These are phyloP conservation scores for Rhodotorula mucilaginosa DNA, from an alignment of 1,284 basidiomycete genomes.

Conservation along the genomic window DNA sequence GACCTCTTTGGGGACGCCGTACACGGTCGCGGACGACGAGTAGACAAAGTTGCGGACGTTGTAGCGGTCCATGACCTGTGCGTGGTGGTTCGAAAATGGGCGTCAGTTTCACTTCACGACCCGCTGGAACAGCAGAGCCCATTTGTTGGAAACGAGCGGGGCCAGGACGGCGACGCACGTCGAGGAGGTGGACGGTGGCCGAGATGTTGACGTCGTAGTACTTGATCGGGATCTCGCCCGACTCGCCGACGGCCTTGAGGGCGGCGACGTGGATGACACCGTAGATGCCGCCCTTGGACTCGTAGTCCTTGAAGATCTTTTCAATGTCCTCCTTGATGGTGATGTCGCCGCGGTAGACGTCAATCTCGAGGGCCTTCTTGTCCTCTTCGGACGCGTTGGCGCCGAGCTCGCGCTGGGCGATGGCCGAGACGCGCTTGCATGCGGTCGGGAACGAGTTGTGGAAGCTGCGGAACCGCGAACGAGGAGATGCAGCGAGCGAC, in stretches of 20 bases:
- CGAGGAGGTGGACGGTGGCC: constrained; percentile 74
- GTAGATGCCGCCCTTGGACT: constrained; percentile 87
- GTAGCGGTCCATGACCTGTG: constrained; percentile 77
- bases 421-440: constrained; percentile 50
- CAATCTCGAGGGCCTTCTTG: constrained; percentile 58
- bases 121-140: too few relatives aligned
- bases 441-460: constrained; percentile 53
- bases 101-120: too few relatives aligned
- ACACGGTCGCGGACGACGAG: constrained; percentile 98
- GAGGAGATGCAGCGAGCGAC: background rate
- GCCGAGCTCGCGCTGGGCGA: constrained; percentile 51
- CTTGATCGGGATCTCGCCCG: constrained; percentile 85
- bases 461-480: constrained; percentile 42
- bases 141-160: too few relatives aligned
- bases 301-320: constrained; percentile 60
- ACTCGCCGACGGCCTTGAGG: constrained; percentile 97
- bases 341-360: constrained; percentile 69
- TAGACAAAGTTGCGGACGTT: constrained; percentile 86
- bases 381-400: constrained; percentile 48
- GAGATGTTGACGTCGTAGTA: constrained; percentile 91
- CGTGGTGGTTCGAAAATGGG: too few relatives aligned
- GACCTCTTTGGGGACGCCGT: constrained; percentile 86
- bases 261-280: constrained; percentile 96
- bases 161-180: constrained; percentile 46
- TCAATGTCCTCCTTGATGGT: constrained; percentile 68